phyloP scores from a whole-genome alignment of 2,329 filamentous ascomycete species.

The Pseudocercospora fuligena region DNA sequence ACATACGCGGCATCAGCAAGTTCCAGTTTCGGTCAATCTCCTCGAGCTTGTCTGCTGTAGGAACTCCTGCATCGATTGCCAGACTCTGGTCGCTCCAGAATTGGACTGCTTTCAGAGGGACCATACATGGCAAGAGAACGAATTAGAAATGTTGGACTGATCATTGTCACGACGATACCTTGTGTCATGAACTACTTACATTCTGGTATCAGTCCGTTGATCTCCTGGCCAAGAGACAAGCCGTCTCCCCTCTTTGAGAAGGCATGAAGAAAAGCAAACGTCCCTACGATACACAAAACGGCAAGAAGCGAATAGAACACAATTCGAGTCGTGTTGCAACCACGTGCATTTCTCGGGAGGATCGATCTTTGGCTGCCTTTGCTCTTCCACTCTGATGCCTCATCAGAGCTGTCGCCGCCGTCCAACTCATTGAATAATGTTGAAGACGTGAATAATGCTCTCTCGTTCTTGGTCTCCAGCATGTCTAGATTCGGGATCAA shows the following conservation, averaged over 20 bases:
- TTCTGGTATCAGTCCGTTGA: not conserved
- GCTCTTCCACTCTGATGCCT: not conserved
- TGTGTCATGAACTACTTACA: not conserved
- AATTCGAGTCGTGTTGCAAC: no score
- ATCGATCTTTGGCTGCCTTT: not conserved
- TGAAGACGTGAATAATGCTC: not conserved
- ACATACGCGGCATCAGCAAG: conserved; percentile 2
- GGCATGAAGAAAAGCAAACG: not conserved
- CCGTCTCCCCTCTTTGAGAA: not conserved
- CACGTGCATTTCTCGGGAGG: not conserved
- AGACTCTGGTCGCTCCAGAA: not conserved
- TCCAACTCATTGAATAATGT: not conserved
- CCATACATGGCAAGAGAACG: not conserved
- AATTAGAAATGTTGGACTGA: not conserved
- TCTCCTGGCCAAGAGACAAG: not conserved
- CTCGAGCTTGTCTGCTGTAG: not conserved
- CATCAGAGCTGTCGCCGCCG: not conserved
- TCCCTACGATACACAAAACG: not conserved
- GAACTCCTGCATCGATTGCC: not conserved
- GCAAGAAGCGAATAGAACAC: no score
- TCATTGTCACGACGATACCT: not conserved
- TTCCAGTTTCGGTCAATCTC: not conserved
- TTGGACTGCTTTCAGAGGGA: not conserved
- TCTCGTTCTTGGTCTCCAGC: not conserved
- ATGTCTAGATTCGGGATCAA: not conserved